phyloP scores from a whole-genome alignment of 2,329 filamentous ascomycete species.

The Zasmidium angulare region DNA sequence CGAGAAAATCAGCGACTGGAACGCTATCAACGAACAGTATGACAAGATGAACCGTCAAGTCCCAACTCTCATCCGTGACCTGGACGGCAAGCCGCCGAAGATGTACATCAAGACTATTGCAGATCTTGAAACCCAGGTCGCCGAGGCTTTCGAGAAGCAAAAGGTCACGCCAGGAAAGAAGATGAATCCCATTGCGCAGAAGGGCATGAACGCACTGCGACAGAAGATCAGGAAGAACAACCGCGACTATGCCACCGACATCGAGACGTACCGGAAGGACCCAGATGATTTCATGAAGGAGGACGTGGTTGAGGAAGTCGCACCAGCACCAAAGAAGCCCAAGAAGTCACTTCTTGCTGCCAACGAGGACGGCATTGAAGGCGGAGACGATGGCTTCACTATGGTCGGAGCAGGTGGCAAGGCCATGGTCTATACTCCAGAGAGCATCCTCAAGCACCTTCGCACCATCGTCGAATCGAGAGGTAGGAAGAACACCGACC shows the following conservation, averaged over 20 bases:
- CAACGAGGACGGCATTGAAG: conserved; percentile 53
- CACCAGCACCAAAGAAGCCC: conserved; percentile 52
- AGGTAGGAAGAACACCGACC: conserved; percentile 98
- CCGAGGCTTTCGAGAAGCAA: conserved; percentile 90
- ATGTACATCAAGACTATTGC: conserved; percentile 89
- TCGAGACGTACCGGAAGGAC: conserved; percentile 82
- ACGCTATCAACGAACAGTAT: conserved; percentile 64
- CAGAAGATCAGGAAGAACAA: conserved; percentile 99
- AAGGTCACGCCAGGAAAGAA: conserved; percentile 89
- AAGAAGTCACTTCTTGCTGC: conserved; percentile 51
- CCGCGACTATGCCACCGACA: conserved; percentile 85
- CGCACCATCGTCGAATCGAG: conserved; percentile 89
- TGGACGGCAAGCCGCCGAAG: conserved; percentile 79
- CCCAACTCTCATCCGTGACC: conserved; percentile 48
- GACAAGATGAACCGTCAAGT: conserved; percentile 62
- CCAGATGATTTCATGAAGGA: conserved; percentile 87
- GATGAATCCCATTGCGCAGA: conserved; percentile 95
- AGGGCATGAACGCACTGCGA: conserved; percentile 93
- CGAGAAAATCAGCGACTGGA: conserved; percentile 97
- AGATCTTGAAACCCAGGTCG: conserved; percentile 91
- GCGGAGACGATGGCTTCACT: conserved; percentile 82
- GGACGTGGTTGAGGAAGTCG: conserved; percentile 69
- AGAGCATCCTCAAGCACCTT: conserved; percentile 97
- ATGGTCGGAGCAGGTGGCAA: conserved; percentile 87
- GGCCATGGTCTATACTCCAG: conserved; percentile 86